A percentile compares a stretch with the other conserved stretches of the same genome.
These are phyloP conservation scores for Mycena albidolilacea DNA, from an alignment of 768 basidiomycete species.

Conservation along the genomic window DNA sequence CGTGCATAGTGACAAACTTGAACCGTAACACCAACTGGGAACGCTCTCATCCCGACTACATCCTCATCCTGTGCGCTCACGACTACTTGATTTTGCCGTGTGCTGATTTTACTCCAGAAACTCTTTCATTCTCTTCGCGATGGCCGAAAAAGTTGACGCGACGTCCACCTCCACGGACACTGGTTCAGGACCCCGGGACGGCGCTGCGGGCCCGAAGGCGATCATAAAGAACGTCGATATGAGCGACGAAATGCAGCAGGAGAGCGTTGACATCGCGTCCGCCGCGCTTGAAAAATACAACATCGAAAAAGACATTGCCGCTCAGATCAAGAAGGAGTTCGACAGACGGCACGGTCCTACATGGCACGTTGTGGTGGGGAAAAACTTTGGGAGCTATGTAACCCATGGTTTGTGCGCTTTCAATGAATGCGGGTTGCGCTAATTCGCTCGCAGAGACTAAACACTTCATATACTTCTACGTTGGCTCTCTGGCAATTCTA, in stretches of 20 bases:
- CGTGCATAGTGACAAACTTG: neutral
- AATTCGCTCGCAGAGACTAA: conserved; percentile 81
- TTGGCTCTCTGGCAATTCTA: conserved; percentile 93
- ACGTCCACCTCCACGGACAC: conserved; percentile 71
- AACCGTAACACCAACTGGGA: neutral
- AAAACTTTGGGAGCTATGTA: conserved; percentile 99
- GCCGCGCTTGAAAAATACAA: conserved; percentile 91
- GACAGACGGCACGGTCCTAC: conserved; percentile 93
- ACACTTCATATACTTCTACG: conserved; percentile 99
- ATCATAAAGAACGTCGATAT: conserved; percentile 98
- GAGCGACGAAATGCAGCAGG: conserved; percentile 97
- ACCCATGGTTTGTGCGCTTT: conserved; percentile 84
- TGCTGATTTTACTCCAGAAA: conserved; percentile 11
- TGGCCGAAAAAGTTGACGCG: conserved; percentile 74
- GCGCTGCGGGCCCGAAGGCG: conserved; percentile 74
- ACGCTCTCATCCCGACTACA: neutral
- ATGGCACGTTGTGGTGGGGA: conserved; percentile 99
- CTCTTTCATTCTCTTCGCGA: conserved; percentile 39
- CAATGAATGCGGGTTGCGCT: conserved; percentile 10
- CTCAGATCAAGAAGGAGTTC: conserved; percentile 98
- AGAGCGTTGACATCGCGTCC: conserved; percentile 89
- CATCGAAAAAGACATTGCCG: conserved; percentile 98
- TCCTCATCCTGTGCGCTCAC: neutral
- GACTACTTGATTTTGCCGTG: conserved; percentile 1
- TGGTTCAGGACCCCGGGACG: conserved; percentile 58